A percentile compares a stretch with the other conserved stretches of the same genome.
Evolutionary conservation across 139 green algal genomes (phyloP).

Genomic region (Tetratostichococcus sp.): DNA sequence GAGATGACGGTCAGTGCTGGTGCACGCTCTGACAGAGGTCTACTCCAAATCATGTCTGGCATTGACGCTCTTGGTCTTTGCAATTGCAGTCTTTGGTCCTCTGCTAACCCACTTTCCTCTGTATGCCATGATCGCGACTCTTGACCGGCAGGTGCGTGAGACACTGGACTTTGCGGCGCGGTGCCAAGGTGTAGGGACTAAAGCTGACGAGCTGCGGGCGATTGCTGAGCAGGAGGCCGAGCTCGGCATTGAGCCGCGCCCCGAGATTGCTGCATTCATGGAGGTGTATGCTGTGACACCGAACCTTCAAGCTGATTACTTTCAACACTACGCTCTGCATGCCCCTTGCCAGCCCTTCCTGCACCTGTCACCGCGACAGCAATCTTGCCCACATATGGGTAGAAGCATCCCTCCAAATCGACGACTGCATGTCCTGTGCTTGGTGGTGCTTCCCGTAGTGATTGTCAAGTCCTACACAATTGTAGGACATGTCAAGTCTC

Average conservation of each 20-base stretch:
- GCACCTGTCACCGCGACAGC: no score
- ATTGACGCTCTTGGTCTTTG: neutral
- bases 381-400: no score
- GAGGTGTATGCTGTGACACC: no score
- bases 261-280: conserved; percentile 22
- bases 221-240: conserved; percentile 17
- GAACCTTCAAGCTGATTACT: no score
- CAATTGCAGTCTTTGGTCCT: neutral
- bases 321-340: no score
- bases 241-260: conserved; percentile 12
- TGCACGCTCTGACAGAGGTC: neutral
- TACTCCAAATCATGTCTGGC: neutral
- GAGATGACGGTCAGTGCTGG: conserved; percentile 46
- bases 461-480: no score
- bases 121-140: neutral
- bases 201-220: conserved; percentile 3
- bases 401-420: no score
- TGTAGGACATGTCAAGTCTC: no score
- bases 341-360: no score
- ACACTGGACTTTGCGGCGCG: conserved; percentile 57
- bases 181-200: neutral
- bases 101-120: neutral
- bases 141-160: conserved; percentile 23
- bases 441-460: no score
- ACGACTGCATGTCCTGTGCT: no score